Base-by-base conservation (phyloP, 2,329 filamentous ascomycete genomes). In the Scedosporium apiospermum region DNA sequence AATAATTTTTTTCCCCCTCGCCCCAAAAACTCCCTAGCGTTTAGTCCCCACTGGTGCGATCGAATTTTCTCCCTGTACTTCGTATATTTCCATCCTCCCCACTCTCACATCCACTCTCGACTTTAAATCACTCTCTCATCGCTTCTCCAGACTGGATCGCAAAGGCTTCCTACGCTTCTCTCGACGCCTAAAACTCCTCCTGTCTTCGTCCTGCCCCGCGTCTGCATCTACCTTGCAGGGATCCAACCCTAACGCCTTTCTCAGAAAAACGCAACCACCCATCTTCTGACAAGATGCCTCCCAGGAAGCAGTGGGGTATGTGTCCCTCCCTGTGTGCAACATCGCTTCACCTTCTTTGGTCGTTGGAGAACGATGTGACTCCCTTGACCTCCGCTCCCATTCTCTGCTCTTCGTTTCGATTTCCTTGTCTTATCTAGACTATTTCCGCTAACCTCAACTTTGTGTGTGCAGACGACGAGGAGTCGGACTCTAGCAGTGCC, bases 271-370 rank as follows among this genome's bases (percentile, higher is more conserved):
- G 10, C 26, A 60, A 27, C 58, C 21, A 30, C 38, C 26, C n/a
- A 21, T 23, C 18, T 53, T 63, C 66, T 68, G 70, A 73, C 70
- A 77, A 71, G 71, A 78, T 78, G 76, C 73, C 76, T 72, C 71
- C 75, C 64, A 73, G 71, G 67, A 75, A 77, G 67, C 67, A 73
- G 71, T 78, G 76, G 76, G 76, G 76, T 78, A 74, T 72, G 76
- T 73, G 34, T 61, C 58, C 53, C 53, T 53, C 57, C 7, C 16
- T 57, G 60, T 62, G 41, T 53, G 18, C 49, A 59, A 51, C 61
- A 18, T 27, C 23, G 60, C 63, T 64, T 63, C 55, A n/a, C 58
- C 30, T 34, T 10, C 30, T 7, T 34, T 6, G 6, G 30, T 34
- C 30, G 30, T 34, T 34, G 7, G 30, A 34, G 30, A 10, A 34